A percentile compares a stretch with the other conserved stretches of the same genome.
Conservation (phyloP, 2,329 filamentous ascomycete genomes). For the Botrytis paeoniae region DNA sequence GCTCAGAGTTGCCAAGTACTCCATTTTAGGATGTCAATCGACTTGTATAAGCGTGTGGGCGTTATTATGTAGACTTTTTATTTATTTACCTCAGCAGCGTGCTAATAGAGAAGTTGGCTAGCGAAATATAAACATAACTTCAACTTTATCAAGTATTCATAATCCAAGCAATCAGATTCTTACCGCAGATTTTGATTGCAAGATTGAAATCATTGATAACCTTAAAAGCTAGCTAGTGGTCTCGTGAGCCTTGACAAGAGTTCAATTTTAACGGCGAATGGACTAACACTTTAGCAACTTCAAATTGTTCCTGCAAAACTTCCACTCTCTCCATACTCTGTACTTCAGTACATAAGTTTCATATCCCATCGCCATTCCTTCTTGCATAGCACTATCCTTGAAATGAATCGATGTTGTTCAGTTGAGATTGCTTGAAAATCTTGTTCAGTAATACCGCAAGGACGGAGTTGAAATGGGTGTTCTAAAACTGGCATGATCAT, state of each 20-base stretch:
- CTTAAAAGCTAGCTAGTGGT: background rate
- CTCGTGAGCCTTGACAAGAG: background rate
- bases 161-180: background rate
- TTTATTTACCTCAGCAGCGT: background rate
- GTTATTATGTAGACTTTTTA: background rate
- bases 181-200: background rate
- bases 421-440: background rate
- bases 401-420: background rate
- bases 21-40: background rate
- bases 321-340: background rate
- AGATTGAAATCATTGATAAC: background rate
- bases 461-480: background rate
- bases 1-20: background rate
- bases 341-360: background rate
- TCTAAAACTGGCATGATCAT: accelerated
- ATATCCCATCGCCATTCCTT: background rate
- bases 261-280: background rate
- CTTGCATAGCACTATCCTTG: accelerated
- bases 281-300: background rate
- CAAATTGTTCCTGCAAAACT: background rate
- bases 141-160: background rate
- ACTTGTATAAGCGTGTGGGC: background rate
- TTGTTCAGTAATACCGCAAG: background rate
- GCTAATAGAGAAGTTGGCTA: background rate
- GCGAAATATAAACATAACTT: background rate